Percentiles rank a stretch among this genome's conserved stretches.
Evolutionary conservation across 306 rosid genomes (phyloP).

Genomic region (apple (Malus domestica)): DNA sequence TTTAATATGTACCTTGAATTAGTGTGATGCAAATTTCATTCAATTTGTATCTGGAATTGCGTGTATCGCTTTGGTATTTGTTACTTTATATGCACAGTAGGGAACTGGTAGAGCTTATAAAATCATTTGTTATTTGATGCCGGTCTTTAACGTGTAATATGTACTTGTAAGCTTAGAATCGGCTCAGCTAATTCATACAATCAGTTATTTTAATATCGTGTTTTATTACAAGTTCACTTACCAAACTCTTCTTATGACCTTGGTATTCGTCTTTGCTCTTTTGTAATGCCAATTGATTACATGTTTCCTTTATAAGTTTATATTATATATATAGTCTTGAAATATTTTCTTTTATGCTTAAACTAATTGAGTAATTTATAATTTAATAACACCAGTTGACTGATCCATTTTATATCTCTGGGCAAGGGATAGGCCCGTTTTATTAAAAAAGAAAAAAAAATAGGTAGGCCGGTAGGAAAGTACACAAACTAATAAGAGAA

Average conservation of each 20-base stretch:
- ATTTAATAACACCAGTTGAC: not conserved
- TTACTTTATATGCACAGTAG: no score
- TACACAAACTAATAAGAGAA: no score
- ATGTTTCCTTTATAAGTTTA: no score
- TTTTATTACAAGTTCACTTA: no score
- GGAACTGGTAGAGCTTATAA: not conserved
- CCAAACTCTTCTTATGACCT: not conserved
- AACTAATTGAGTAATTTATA: not conserved
- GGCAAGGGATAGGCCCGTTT: no score
- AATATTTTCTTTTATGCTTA: no score
- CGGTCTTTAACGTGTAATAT: accelerated
- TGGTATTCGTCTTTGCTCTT: not conserved
- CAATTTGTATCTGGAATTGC: not conserved
- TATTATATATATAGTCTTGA: not conserved
- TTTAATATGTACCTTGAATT: not conserved
- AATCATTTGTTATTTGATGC: not conserved
- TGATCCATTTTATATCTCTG: not conserved
- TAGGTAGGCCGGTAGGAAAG: no score
- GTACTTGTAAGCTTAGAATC: not conserved
- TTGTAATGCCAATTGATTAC: not conserved
- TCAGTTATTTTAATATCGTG: no score
- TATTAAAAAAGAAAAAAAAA: no score
- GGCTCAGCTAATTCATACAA: not conserved
- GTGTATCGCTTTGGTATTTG: no score
- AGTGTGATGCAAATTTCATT: no score